Base-by-base conservation (phyloP, 495 filamentous ascomycete species). In the Viridothelium virens region DNA sequence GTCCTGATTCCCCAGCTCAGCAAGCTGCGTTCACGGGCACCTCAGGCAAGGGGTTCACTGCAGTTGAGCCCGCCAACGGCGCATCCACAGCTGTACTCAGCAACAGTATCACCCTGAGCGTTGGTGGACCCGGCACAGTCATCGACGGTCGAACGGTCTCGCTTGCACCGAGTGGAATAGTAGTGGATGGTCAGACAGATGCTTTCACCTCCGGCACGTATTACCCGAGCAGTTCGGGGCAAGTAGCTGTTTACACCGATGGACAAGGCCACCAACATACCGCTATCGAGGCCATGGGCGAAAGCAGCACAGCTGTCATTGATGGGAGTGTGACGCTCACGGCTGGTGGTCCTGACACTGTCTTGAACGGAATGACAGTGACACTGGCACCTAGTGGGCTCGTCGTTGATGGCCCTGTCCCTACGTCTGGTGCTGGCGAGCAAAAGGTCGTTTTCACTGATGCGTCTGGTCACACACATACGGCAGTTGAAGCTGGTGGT, bases 281-380 rank as follows among this genome's bases (percentile, higher is more conserved):
- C 2, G 53, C 53, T 31, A 36, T 59, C 36, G 53, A 59, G 36
- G 53, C 53, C 31, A n/a, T 36, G 3, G 53, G 53, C 10, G 53
- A 59, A 7, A 59, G 53, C 53, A 59, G 53, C 31, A 59, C 31
- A 6, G 53, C 53, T 59, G 53, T 59, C 53, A 14, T 59, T 14
- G 53, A 36, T 36, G 53, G 53, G 25, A 59, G 53, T 59, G 53
- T 36, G 7, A 59, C 53, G 2, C 53, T 59, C 3, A 59, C n/a
- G 9, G 53, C 18, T 14, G 53, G 53, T 36, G 53, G 53, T 1
- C 31, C 53, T 33, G 6, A 36, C 10, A 36, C 31, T 33, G 31
- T 59, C 6, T 2, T 59, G 53, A 59, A 59, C 36, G 53, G 53
- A 33, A 59, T 59, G 53, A 59, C 53, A 5, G 1, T 59, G 53